Evolutionary conservation across 2,329 filamentous ascomycete genomes (phyloP), one percentile per base, ranked within the genome.

Genomic region (Dactylellina drechsleri): DNA sequence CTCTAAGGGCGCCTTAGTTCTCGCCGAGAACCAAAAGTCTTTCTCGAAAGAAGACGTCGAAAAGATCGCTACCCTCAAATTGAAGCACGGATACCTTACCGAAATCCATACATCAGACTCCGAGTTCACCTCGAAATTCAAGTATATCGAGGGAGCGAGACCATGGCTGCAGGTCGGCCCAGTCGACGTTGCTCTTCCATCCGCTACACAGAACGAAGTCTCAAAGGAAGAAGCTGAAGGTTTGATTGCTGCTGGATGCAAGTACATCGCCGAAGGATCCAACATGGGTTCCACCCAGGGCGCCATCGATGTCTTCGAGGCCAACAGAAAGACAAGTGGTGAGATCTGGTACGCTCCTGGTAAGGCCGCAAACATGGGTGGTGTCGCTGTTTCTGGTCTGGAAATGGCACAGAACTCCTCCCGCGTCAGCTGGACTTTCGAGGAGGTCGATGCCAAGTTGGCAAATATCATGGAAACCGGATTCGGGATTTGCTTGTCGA

Each of bases 261-360:
- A 90, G 82, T 96, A 92, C 85, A 90, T 98, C 78, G 95, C 95
- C 71, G 95, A 99, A 85, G 95, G 95, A 68, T 95, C 91, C 84
- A 98, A 98, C 89, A 98, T 99, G 95, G 95, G 95, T 78, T 97
- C 93, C 87, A 97, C 93, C 40, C 92, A 95, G 84, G 93, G 91
- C 78, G 94, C 94, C 79, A 97, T 99, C 80, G 91, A 97, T 80
- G 85, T 92, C 78, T 98, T 98, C 82, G 94, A 98, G 87, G 87
- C 86, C 16, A 85, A 89, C 80, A 88, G 82, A 89, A 92, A 85
- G 88, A 88, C 78, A 61, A 82, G 84, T 5, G 88, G 92, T 75
- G 89, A 67, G 45, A 68, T 97, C 83, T 99, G 95, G 95, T 98
- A 98, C 83, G 95, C 91, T 16, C 94, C 94, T 59, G 94, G 92